A percentile compares a stretch with the other conserved stretches of the same genome.
Evolutionary conservation across 129 eudicot genomes (phyloP).

Genomic region (Chrysanthemum makinoi): DNA sequence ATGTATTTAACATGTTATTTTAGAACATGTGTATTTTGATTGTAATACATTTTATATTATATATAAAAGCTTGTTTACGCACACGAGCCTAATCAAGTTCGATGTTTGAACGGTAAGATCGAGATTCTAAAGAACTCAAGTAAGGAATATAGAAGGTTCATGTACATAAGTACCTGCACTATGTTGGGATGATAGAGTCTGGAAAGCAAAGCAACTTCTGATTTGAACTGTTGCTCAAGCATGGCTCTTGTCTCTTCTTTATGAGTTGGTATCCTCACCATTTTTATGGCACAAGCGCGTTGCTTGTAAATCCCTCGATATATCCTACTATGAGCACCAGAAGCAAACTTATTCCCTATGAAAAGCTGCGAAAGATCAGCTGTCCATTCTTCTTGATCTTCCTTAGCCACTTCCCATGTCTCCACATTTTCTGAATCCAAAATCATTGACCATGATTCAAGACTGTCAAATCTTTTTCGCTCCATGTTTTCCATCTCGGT

Average conservation of each 20-base stretch:
- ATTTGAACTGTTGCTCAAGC: slow-evolving; percentile 87
- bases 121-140: background rate
- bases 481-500: slow-evolving; percentile 65
- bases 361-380: slow-evolving; percentile 97
- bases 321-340: slow-evolving; percentile 96
- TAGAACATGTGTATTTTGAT: no score
- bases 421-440: slow-evolving; percentile 91
- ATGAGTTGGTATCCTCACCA: slow-evolving; percentile 96
- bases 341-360: slow-evolving; percentile 96
- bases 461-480: slow-evolving; percentile 82
- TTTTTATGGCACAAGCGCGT: slow-evolving; percentile 91
- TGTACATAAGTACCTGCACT: slow-evolving; percentile 63
- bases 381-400: slow-evolving; percentile 94
- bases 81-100: no score
- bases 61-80: no score
- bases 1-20: no score
- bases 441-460: slow-evolving; percentile 98
- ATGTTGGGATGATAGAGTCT: slow-evolving; percentile 90
- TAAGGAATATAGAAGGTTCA: background rate
- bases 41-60: no score
- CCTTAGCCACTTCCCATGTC: slow-evolving; percentile 81
- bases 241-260: slow-evolving; percentile 69
- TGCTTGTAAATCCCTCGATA: slow-evolving; percentile 97
- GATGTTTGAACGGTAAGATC: no score
- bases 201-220: slow-evolving; percentile 92